Evolutionary conservation across 208 protist species (phyloP), one percentile per base, ranked within the genome.

Genomic region (Wallacemonas sp.): DNA sequence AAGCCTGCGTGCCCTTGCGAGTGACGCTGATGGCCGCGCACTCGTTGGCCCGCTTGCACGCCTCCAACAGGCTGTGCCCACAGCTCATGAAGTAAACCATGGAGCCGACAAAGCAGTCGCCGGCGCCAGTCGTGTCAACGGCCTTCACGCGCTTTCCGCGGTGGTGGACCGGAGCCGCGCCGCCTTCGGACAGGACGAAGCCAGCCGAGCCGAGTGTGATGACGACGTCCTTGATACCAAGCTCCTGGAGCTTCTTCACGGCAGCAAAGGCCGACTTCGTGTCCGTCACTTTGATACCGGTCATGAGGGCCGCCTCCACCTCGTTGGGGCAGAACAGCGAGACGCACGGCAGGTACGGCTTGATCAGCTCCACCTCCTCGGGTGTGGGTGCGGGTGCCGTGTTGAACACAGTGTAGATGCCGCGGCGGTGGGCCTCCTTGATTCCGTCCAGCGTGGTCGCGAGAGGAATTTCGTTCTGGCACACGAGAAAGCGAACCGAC

Each of bases 371-470:
- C 45, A 90, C 78, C 55, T 93, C 78, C 32, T 65, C 66, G 36
- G 86, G 71, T 34, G 79, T 85, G 17, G 92, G 91, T 0, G 91
- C 93, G 4, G 95, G 95, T 27, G 95, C 93, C 32, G 90, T 69
- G 78, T 97, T 97, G 77, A 97, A 96, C 59, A 98, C 87, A 10
- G 94, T 98, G 76, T 97, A 89, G 27, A 96, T 81, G 15, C 91
- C 87, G 36, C 81, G 77, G 24, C 60, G 38, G 44, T 88, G 76
- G 27, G 85, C 95, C 63, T 86, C 80, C 57, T 91, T 82, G 15
- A 98, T 58, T 17, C 81, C 78, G 32, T 88, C 81, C 36, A 97
- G 78, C 33, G 92, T 96, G 19, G 89, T 90, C 24, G 68, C 63
- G 8, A 97, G 78, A 1, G 89, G 92, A 26, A 96, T 93, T 63